Conservation (phyloP, 2,329 filamentous ascomycete genomes). For the Neoscytalidium dimidiatum region DNA sequence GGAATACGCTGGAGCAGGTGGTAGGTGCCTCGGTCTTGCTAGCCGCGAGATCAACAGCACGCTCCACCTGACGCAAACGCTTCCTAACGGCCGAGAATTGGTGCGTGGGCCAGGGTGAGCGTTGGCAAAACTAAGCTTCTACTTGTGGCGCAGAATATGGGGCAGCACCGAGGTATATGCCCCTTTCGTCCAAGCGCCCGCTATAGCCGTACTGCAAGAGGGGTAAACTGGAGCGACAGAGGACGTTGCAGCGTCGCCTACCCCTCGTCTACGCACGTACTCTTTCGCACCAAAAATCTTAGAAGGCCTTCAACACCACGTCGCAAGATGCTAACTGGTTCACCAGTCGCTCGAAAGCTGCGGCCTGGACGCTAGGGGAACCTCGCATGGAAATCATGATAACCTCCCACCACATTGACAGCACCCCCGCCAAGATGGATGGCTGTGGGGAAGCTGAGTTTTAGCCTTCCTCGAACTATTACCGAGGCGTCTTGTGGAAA, state of each 20-base stretch:
- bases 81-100: conserved; percentile 13
- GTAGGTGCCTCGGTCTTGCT: conserved; percentile 6
- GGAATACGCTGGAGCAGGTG: neutral
- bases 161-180: conserved; percentile 13
- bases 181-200: conserved; percentile 2
- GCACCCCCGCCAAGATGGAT: neutral
- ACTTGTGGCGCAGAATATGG: conserved; percentile 11
- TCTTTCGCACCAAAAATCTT: neutral
- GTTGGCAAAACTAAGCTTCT: neutral
- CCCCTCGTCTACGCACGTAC: conserved; percentile 4
- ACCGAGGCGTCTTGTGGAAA: neutral
- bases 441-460: neutral
- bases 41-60: neutral
- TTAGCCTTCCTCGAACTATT: neutral
- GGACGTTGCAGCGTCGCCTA: neutral
- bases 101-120: neutral
- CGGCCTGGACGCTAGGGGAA: neutral
- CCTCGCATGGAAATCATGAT: neutral
- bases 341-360: too few relatives aligned
- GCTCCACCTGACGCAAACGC: conserved; percentile 7
- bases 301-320: neutral
- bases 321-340: neutral
- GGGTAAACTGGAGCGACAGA: neutral
- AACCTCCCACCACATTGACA: neutral
- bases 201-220: neutral